These are phyloP conservation scores for Xylariaceae sp. DNA, from an alignment of 2,329 filamentous ascomycete genomes.

Conservation along the genomic window DNA sequence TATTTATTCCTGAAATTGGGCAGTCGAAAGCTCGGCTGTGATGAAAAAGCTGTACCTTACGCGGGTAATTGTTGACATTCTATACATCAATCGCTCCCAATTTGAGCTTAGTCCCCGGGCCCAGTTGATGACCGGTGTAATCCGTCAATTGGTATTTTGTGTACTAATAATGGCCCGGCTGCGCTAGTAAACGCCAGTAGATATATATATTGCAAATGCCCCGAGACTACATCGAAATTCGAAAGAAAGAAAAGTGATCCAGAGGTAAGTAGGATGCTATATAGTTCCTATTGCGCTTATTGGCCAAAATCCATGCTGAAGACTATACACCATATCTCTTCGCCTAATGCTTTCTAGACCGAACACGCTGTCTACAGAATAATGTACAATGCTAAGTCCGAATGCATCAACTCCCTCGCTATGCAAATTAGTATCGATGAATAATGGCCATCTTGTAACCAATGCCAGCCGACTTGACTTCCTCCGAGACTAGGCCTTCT, in stretches of 20 bases:
- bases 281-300: neutral
- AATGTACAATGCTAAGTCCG: slow-evolving; percentile 1
- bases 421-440: slow-evolving; percentile 30
- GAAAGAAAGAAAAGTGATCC: neutral
- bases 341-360: neutral
- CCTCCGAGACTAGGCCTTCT: slow-evolving; percentile 17
- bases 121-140: no score
- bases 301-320: neutral
- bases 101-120: no score
- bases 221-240: no score
- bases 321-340: neutral
- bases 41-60: no score
- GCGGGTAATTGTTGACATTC: no score
- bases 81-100: no score
- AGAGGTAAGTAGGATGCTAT: neutral
- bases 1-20: no score
- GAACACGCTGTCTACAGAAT: slow-evolving; percentile 1
- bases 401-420: slow-evolving; percentile 26
- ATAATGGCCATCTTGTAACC: slow-evolving; percentile 1
- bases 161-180: no score
- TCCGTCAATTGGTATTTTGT: no score
- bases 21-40: no score
- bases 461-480: neutral
- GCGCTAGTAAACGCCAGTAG: no score
- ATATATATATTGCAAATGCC: no score